Base-by-base conservation (phyloP, 495 filamentous ascomycete species). In the Melanomma pulvis-pyrius region DNA sequence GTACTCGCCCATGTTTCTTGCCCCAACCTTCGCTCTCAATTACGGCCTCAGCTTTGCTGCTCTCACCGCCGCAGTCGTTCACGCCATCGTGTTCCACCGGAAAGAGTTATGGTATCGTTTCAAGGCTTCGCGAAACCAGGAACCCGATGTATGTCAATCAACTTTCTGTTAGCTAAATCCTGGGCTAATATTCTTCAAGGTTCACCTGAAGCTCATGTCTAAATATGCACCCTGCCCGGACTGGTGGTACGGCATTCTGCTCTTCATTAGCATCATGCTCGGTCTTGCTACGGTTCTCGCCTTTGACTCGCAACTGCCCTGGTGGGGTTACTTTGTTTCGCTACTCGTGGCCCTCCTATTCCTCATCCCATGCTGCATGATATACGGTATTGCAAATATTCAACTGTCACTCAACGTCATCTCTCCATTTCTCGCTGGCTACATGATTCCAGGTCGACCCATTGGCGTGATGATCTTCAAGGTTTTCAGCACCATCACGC, bases 31-130 rank as follows among this genome's bases (percentile, higher is more conserved):
- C 66, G 88, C 88, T 21, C 75, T 93, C 30, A 88, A 87, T 67
- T 92, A 92, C 55, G 90, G 86, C 0, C 81, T 93, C 25, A 89
- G 90, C 56, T 92, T 93, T 75, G 90, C 90, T 5, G 88, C 87
- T 1, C 79, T 93, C 24, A 86, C 87, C 21, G 83, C 90, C 7
- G 80, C 90, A 3, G 74, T 91, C 48, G 86, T 88, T 0, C 88
- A 91, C 72, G 90, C 88, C 1, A 75, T 80, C 28, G 87, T 87
- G 66, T 90, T 87, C 86, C 87, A 90, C 65, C 86, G 88, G 17
- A 83, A 81, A 64, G 88, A 90, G 67, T 89, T 90, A 17, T 88
- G 83, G 82, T 81, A 75, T 22, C 85, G 88, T 69, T 89, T 71
- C 19, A 71, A 67, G 52, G 65, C 61, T 9, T 71, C 82, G 19